A percentile compares a stretch with the other conserved stretches of the same genome.
Evolutionary conservation across 2,329 filamentous ascomycete species (phyloP).

Genomic region (Sporothrix schenckii): DNA sequence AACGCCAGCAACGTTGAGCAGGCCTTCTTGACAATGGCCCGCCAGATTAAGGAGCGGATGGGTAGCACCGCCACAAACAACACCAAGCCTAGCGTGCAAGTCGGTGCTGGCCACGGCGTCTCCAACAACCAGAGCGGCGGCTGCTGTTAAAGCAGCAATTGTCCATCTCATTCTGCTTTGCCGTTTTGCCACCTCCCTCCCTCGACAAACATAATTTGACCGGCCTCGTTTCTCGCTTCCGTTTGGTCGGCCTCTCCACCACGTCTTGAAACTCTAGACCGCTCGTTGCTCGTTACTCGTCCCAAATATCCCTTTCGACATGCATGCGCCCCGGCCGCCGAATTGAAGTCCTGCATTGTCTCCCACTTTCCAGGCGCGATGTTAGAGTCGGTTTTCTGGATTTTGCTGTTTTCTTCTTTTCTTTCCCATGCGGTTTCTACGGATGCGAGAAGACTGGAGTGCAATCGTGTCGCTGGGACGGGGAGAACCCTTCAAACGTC

Average conservation of each 20-base stretch:
- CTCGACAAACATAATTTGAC: background rate
- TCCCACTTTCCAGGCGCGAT: slow-evolving; percentile 8
- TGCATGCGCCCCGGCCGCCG: background rate
- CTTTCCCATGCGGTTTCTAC: background rate
- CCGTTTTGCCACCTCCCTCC: background rate
- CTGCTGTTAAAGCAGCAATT: slow-evolving; percentile 42
- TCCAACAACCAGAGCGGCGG: slow-evolving; percentile 53
- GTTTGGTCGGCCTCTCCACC: background rate
- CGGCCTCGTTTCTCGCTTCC: background rate
- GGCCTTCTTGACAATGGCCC: slow-evolving; percentile 99
- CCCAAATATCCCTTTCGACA: background rate
- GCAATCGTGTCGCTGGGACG: background rate
- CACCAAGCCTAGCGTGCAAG: slow-evolving; percentile 97
- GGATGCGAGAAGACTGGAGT: background rate
- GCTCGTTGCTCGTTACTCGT: too few species aligned
- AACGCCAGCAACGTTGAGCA: slow-evolving; percentile 99
- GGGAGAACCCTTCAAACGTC: background rate
- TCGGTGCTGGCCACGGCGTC: slow-evolving; percentile 91
- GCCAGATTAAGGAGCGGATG: slow-evolving; percentile 99
- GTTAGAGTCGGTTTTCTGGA: slow-evolving; percentile 11
- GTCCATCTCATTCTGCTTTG: background rate
- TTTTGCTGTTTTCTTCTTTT: background rate
- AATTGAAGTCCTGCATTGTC: background rate
- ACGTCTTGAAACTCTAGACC: background rate
- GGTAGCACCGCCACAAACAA: slow-evolving; percentile 93